These are phyloP conservation scores for Xylariaceae sp. DNA, from an alignment of 2,329 filamentous ascomycete species.

Conservation along the genomic window DNA sequence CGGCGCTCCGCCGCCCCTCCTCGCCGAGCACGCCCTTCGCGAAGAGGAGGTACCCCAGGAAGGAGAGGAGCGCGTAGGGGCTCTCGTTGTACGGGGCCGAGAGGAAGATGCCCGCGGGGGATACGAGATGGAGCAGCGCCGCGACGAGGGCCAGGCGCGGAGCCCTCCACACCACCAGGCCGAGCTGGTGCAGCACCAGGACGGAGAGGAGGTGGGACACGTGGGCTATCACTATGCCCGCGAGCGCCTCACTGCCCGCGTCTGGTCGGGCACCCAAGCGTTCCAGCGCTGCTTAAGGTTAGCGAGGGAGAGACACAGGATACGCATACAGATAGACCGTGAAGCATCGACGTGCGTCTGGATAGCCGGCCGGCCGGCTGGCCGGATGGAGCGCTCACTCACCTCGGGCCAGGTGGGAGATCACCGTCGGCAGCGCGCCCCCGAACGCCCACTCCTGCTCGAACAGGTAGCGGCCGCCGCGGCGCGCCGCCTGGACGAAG, in stretches of 20 bases:
- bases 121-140: constrained; percentile 70
- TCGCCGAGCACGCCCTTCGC: constrained; percentile 36
- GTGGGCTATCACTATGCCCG: constrained; percentile 63
- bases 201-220: constrained; percentile 70
- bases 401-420: constrained; percentile 30
- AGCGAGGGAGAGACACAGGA: too few relatives aligned
- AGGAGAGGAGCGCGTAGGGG: constrained; percentile 68
- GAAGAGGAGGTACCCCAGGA: constrained; percentile 66
- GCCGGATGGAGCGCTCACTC: too few relatives aligned
- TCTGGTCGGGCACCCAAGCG: too few relatives aligned
- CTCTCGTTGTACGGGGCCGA: constrained; percentile 81
- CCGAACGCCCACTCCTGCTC: constrained; percentile 88
- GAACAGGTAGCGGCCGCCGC: constrained; percentile 60
- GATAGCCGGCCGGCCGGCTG: too few relatives aligned
- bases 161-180: constrained; percentile 45
- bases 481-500: constrained; percentile 54
- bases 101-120: constrained; percentile 83
- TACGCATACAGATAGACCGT: too few relatives aligned
- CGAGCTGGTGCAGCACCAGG: constrained; percentile 62
- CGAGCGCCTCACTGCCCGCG: too few relatives aligned
- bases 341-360: too few relatives aligned
- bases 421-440: constrained; percentile 34
- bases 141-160: constrained; percentile 58
- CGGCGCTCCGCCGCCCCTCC: too few relatives aligned
- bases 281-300: too few relatives aligned